phyloP scores from a whole-genome alignment of 768 basidiomycete species.

The Lactarius evosmus region DNA sequence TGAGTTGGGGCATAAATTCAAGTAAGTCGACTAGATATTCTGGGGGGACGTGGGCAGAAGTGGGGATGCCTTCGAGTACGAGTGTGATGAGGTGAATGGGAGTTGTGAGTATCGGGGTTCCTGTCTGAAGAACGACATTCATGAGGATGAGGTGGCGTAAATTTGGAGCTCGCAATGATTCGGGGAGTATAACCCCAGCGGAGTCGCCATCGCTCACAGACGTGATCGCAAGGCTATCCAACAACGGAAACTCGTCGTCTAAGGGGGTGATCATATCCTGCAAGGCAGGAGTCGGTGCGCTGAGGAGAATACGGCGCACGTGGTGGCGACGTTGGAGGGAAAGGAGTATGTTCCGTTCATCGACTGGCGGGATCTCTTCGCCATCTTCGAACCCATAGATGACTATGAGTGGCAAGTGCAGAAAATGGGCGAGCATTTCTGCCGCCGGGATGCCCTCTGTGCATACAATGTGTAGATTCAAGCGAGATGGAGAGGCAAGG shows the following conservation, averaged over 20 bases:
- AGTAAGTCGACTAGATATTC: background rate
- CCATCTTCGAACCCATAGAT: background rate
- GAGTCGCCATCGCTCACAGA: background rate
- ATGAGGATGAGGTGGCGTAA: background rate
- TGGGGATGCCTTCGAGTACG: background rate
- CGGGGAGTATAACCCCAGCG: background rate
- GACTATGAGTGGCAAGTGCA: background rate
- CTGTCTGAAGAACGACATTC: background rate
- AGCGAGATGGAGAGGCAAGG: background rate
- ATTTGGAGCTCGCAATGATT: background rate
- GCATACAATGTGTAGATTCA: background rate
- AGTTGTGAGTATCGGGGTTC: background rate
- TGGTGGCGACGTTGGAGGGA: background rate
- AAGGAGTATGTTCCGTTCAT: background rate
- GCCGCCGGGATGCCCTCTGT: background rate
- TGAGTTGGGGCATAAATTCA: conserved; percentile 4
- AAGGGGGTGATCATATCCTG: background rate
- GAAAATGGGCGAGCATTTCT: background rate
- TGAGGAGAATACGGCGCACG: conserved; percentile 1
- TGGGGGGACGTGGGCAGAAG: background rate
- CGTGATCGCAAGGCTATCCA: conserved; percentile 1
- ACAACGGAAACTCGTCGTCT: background rate
- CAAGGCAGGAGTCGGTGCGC: background rate
- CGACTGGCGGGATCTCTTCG: background rate
- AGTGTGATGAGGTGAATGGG: background rate